phyloP scores from a whole-genome alignment of 495 filamentous ascomycete genomes.

The Tirmania nivea region DNA sequence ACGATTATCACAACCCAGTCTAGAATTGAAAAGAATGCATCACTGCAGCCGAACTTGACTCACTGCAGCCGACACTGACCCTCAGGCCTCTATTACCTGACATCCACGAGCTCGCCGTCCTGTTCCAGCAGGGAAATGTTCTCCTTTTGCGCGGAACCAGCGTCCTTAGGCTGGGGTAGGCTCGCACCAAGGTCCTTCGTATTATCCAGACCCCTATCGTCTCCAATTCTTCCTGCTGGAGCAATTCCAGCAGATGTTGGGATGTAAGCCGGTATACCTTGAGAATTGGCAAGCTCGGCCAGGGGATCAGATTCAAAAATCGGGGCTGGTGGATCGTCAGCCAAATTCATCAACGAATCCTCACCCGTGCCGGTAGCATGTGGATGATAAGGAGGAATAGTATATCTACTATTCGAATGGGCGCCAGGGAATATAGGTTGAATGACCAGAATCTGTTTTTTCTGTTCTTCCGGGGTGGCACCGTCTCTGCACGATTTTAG shows the following conservation, averaged over 20 bases:
- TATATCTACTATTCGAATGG: constrained; percentile 11
- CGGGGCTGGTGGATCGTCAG: too few relatives aligned
- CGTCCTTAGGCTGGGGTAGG: neutral
- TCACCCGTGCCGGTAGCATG: neutral
- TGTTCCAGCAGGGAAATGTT: neutral
- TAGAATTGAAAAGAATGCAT: too few relatives aligned
- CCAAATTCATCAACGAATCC: too few relatives aligned
- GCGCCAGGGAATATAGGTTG: constrained; percentile 59
- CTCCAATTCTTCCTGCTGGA: too few relatives aligned
- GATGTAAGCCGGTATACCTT: too few relatives aligned
- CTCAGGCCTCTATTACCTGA: too few relatives aligned
- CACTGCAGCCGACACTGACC: too few relatives aligned
- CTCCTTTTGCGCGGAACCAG: neutral
- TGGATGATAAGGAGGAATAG: constrained; percentile 17
- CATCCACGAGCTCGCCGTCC: neutral
- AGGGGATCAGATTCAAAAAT: too few relatives aligned
- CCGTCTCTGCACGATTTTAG: constrained; percentile 30
- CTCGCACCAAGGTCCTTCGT: neutral
- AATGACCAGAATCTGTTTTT: constrained; percentile 66
- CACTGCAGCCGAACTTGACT: too few relatives aligned
- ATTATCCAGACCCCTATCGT: neutral
- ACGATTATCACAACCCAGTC: too few relatives aligned
- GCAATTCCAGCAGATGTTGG: too few relatives aligned
- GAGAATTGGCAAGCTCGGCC: too few relatives aligned
- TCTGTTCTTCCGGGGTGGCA: constrained; percentile 46